A percentile compares a stretch with the other conserved stretches of the same genome.
Evolutionary conservation across 257 asterid genomes (phyloP).

Genomic region (Scutellaria galericulata): DNA sequence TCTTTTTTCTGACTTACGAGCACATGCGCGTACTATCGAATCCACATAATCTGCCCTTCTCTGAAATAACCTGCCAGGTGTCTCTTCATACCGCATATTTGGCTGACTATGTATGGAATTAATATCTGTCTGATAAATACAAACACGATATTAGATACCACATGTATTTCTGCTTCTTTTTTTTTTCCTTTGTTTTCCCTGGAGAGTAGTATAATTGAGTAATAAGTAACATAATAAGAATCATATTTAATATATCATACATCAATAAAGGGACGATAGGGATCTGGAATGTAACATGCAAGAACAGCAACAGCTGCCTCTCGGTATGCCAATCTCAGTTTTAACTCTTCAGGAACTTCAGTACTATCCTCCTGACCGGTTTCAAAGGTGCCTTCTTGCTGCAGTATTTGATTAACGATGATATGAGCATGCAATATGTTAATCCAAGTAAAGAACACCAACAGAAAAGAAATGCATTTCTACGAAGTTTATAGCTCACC

Average conservation of each 20-base stretch:
- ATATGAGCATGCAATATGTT: conserved; percentile 29
- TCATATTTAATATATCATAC: conserved; percentile 45
- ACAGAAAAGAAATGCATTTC: conserved; percentile 28
- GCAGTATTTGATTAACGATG: conserved; percentile 45
- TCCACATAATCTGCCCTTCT: conserved; percentile 86
- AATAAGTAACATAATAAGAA: conserved; percentile 26
- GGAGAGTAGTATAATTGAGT: conserved; percentile 19
- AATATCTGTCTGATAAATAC: conserved; percentile 76
- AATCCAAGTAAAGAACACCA: conserved; percentile 13
- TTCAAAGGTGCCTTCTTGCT: conserved; percentile 99
- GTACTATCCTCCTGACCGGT: conserved; percentile 96
- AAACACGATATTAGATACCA: conserved; percentile 30
- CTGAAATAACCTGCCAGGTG: conserved; percentile 78
- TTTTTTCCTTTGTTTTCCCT: not conserved
- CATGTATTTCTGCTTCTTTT: conserved; percentile 4
- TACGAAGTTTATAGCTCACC: conserved; percentile 53
- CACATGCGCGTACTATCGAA: conserved; percentile 84
- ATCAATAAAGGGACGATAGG: conserved; percentile 70
- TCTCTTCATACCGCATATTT: conserved; percentile 69
- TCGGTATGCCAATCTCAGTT: conserved; percentile 89
- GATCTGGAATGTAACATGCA: conserved; percentile 89
- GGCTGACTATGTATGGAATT: conserved; percentile 85
- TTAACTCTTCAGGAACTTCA: conserved; percentile 94
- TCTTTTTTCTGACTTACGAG: conserved; percentile 74
- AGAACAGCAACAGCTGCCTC: conserved; percentile 99